Base-by-base conservation (phyloP, 805 yeast species). In the Candida qinlingensis region DNA sequence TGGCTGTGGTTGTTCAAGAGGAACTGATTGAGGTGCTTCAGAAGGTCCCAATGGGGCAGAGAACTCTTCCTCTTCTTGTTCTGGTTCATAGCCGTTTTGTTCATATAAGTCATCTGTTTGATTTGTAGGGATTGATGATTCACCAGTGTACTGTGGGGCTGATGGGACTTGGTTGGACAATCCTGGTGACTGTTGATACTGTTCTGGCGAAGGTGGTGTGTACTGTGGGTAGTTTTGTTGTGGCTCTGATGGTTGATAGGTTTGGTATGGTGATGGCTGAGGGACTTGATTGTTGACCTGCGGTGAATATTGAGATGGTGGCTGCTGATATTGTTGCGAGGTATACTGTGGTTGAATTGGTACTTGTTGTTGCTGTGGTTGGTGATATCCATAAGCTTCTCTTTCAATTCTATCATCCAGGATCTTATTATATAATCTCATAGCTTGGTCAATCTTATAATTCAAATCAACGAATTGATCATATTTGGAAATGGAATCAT, bases 361-460 rank as follows among this genome's bases (percentile, higher is more conserved):
- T 31, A 30, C 28, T 11, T 30, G 12, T n/a, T 31, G 45, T 29
- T 36, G 45, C 8, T 13, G 38, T 7, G 34, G 51, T 10, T 42
- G 44, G 6, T 47, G 50, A 25, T 43, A 39, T 4, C 48, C 52
- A 39, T 48, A 45, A 3, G 47, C 28, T 34, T 77, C 64, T 50
- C 67, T 62, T 58, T 72, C 63, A 53, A 75, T 64, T 61, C 82
- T 65, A 30, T 72, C 68, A 50, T 90, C 96, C 50, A 89, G 70
- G 44, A 85, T 74, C 51, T 77, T 78, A 62, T 89, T 96, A 58
- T 89, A 90, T n/a, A 85, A 70, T 52, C 85, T 76, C 60, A 82
- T 77, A 33, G 88, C 83, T 5, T 89, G 82, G 47, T 86, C 83
- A 47, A 90, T 76, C 58, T 90, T 88, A 42, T 85, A 78, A 66